Conservation (phyloP, 106 monocot species). For the Dioscorea alata region DNA sequence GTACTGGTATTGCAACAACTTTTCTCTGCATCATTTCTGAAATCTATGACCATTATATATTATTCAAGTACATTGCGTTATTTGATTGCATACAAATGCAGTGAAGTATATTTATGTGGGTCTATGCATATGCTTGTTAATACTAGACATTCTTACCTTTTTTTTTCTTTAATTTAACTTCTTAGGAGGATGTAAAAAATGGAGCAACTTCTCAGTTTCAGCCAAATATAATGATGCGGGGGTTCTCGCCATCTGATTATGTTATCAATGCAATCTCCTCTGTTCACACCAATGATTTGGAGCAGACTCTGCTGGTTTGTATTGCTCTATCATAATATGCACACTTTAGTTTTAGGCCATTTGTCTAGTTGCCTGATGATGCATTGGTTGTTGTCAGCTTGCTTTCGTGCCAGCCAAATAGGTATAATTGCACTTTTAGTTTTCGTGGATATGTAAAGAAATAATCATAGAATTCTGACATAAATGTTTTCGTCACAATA, state of each 20-base stretch:
- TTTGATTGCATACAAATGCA: no score
- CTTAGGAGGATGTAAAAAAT: conserved; percentile 55
- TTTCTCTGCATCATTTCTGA: neutral
- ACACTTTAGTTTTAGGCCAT: neutral
- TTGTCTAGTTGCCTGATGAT: neutral
- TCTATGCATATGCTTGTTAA: no score
- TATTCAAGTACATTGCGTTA: neutral
- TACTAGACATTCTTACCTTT: neutral
- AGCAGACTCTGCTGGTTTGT: conserved; percentile 83
- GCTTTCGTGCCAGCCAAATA: neutral
- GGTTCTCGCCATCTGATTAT: conserved; percentile 72
- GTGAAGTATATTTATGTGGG: no score
- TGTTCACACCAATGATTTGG: conserved; percentile 81
- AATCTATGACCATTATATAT: neutral
- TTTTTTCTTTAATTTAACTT: neutral
- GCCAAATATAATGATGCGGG: conserved; percentile 66
- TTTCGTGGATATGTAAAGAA: neutral
- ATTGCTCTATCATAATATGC: neutral
- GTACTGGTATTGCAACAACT: neutral
- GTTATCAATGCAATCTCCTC: conserved; percentile 63
- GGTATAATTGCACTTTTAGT: neutral
- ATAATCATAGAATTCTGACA: neutral
- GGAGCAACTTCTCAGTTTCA: conserved; percentile 47
- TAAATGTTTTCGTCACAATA: neutral
- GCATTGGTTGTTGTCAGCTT: neutral